Evolutionary conservation across 768 basidiomycete species (phyloP).

Genomic region (Inosperma sp.): DNA sequence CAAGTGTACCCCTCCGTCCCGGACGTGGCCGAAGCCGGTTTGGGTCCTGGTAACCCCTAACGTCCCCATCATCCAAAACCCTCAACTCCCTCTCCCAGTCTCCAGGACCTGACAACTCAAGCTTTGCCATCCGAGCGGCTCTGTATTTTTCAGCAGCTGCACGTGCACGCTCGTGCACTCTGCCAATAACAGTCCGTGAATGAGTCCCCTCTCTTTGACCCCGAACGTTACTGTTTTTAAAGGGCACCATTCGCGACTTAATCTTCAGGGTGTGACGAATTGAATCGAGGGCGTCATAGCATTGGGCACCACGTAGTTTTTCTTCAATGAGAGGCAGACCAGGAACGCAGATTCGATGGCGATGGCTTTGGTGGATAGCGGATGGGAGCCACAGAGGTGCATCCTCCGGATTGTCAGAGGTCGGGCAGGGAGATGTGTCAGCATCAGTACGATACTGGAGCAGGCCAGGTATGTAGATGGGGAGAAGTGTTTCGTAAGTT

Average conservation of each 20-base stretch:
- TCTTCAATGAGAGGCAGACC: too few relatives aligned
- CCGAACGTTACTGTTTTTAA: too few relatives aligned
- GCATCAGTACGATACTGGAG: too few relatives aligned
- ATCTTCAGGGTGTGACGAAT: constrained; percentile 7
- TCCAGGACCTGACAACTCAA: constrained; percentile 7
- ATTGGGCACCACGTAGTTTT: too few relatives aligned
- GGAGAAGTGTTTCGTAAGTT: constrained; percentile 7
- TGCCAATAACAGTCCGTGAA: constrained; percentile 4
- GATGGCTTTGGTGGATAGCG: background rate
- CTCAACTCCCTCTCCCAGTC: constrained; percentile 11
- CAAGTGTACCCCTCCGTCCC: constrained; percentile 19
- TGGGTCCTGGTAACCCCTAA: constrained; percentile 14
- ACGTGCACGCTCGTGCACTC: constrained; percentile 8
- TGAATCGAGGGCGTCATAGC: constrained; percentile 5
- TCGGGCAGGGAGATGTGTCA: background rate
- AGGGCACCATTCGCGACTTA: constrained; percentile 4
- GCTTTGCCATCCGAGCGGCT: constrained; percentile 6
- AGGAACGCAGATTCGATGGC: background rate
- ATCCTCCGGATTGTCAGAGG: background rate
- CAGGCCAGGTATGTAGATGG: too few relatives aligned
- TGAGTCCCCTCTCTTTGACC: too few relatives aligned
- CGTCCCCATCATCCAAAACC: constrained; percentile 2
- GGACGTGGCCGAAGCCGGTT: background rate
- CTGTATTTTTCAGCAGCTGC: constrained; percentile 8
- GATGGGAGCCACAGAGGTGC: constrained; percentile 13